These are phyloP conservation scores for Coniferiporia weirii DNA, from an alignment of 1,284 basidiomycete genomes.

Conservation along the genomic window DNA sequence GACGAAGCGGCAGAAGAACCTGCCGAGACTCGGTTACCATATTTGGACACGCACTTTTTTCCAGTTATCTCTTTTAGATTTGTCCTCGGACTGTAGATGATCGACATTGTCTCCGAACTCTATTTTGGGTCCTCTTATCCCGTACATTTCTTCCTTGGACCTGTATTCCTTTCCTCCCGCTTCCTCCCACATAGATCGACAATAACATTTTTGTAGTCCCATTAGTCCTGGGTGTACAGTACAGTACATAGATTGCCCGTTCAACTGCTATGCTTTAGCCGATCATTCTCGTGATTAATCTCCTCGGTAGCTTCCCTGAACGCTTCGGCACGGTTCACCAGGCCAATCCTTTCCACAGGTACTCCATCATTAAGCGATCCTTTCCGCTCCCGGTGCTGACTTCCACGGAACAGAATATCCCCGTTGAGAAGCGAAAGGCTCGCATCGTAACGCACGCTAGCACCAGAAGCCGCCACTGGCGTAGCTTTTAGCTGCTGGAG, in stretches of 20 bases:
- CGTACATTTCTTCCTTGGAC: background rate
- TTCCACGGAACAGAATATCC: slow-evolving; percentile 38
- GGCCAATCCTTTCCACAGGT: slow-evolving; percentile 56
- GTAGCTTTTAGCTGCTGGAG: slow-evolving; percentile 57
- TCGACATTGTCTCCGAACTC: slow-evolving; percentile 4
- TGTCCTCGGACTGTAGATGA: background rate
- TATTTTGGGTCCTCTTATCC: background rate
- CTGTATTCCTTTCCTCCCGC: background rate
- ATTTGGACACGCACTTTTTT: slow-evolving; percentile 1
- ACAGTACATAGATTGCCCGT: background rate
- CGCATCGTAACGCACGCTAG: slow-evolving; percentile 9
- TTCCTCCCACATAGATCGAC: background rate
- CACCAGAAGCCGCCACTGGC: slow-evolving; percentile 20
- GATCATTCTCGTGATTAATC: slow-evolving; percentile 53
- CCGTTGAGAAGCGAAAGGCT: slow-evolving; percentile 27
- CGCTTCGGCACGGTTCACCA: slow-evolving; percentile 45
- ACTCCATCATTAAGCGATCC: slow-evolving; percentile 60
- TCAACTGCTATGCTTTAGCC: background rate
- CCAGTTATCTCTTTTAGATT: background rate
- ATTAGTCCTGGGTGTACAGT: background rate
- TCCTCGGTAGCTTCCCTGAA: slow-evolving; percentile 54
- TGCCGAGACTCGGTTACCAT: background rate
- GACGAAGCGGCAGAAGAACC: too few species aligned
- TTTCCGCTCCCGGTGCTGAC: slow-evolving; percentile 46
- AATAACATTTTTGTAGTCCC: background rate